Evolutionary conservation across 352 stramenopile genomes (phyloP).

Genomic region (Phytophthora sojae): DNA sequence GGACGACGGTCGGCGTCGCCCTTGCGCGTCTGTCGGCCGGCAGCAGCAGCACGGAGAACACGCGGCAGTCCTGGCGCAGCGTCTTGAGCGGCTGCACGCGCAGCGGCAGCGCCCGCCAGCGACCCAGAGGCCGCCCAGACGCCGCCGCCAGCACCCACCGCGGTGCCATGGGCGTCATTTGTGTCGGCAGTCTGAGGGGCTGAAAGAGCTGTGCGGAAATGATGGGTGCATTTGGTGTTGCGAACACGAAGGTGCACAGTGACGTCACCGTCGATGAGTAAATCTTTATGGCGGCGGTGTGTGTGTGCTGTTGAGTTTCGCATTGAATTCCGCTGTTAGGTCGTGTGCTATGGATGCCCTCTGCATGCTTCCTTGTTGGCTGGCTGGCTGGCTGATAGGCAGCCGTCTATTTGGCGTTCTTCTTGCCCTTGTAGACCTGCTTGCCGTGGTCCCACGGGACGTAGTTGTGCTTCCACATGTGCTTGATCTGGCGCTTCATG

Average conservation of each 20-base stretch:
- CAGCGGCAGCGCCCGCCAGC: conserved; percentile 8
- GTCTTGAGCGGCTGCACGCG: neutral
- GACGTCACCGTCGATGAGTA: conserved; percentile 16
- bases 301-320: neutral
- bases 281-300: neutral
- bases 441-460: conserved; percentile 97
- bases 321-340: neutral
- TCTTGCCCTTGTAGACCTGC: conserved; percentile 94
- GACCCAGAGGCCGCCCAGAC: conserved; percentile 2
- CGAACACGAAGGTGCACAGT: conserved; percentile 14
- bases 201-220: conserved; percentile 14
- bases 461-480: conserved; percentile 99
- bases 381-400: conserved; percentile 15
- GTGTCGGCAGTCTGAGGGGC: conserved; percentile 13
- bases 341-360: neutral
- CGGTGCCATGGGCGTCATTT: conserved; percentile 10
- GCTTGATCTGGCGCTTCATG: conserved; percentile 99
- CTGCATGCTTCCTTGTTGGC: neutral
- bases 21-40: neutral
- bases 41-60: conserved; percentile 25
- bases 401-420: conserved; percentile 78
- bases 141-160: conserved; percentile 21
- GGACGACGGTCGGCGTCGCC: neutral
- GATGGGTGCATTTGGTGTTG: neutral
- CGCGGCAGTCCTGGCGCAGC: neutral